phyloP scores from a whole-genome alignment of 2,329 filamentous ascomycete genomes.

The Lithohypha guttulata region DNA sequence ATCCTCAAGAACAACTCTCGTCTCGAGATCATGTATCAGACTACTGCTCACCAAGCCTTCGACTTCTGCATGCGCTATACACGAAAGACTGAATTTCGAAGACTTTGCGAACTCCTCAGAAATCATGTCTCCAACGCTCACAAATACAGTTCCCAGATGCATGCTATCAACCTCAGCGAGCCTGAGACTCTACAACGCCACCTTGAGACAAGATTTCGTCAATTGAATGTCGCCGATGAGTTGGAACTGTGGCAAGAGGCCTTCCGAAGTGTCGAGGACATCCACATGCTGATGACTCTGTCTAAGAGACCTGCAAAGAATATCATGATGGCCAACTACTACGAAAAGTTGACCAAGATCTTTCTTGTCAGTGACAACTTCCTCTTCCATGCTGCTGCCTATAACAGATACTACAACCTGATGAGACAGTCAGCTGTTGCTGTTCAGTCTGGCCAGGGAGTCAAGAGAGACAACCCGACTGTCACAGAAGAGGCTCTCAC shows the following conservation, averaged over 20 bases:
- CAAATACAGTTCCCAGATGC: slow-evolving; percentile 98
- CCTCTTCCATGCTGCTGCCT: slow-evolving; percentile 95
- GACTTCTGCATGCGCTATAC: slow-evolving; percentile 98
- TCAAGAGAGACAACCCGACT: slow-evolving; percentile 89
- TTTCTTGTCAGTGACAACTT: slow-evolving; percentile 99
- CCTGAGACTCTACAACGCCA: slow-evolving; percentile 95
- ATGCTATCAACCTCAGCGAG: slow-evolving; percentile 97
- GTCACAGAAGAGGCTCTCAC: slow-evolving; percentile 83
- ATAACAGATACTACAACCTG: slow-evolving; percentile 94
- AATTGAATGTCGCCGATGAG: slow-evolving; percentile 95
- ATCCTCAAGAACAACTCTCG: slow-evolving; percentile 98
- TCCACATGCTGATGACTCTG: slow-evolving; percentile 90
- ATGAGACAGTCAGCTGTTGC: slow-evolving; percentile 80
- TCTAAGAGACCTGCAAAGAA: slow-evolving; percentile 98
- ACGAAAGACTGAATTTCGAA: slow-evolving; percentile 97
- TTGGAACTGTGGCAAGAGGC: slow-evolving; percentile 98
- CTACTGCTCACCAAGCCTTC: slow-evolving; percentile 94
- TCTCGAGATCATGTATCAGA: slow-evolving; percentile 95
- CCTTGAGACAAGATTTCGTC: slow-evolving; percentile 94
- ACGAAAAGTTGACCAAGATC: slow-evolving; percentile 96
- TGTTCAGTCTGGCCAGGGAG: slow-evolving; percentile 72
- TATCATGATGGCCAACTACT: slow-evolving; percentile 99
- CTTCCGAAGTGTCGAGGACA: slow-evolving; percentile 98
- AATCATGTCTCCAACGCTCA: slow-evolving; percentile 98
- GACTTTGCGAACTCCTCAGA: slow-evolving; percentile 92